Conservation (phyloP, 2,329 filamentous ascomycete genomes). For the Epichloe glyceriae region DNA sequence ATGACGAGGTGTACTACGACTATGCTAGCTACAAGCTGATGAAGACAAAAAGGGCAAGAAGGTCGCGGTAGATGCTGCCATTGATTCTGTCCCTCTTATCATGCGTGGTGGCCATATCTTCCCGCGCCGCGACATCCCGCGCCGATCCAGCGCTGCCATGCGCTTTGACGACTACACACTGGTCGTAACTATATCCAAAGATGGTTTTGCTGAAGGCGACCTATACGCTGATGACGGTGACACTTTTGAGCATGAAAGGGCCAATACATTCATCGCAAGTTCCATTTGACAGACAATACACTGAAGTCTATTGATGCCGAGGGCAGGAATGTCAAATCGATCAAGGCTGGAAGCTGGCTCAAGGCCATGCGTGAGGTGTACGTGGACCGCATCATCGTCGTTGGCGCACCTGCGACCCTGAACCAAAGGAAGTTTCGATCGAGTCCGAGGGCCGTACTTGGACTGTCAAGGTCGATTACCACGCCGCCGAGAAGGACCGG, state of each 20-base stretch:
- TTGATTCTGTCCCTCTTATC: conserved; percentile 77
- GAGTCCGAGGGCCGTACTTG: conserved; percentile 39
- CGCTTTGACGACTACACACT: conserved; percentile 91
- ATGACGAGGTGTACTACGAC: conserved; percentile 84
- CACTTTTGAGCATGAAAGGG: conserved; percentile 78
- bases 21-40: conserved; percentile 81
- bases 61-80: conserved; percentile 58
- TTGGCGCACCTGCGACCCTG: conserved; percentile 68
- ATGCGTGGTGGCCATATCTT: conserved; percentile 92
- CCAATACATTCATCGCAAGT: conserved; percentile 76
- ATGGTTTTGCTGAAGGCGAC: conserved; percentile 53
- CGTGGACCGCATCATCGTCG: conserved; percentile 73
- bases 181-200: conserved; percentile 55
- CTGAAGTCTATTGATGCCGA: conserved; percentile 61
- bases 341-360: conserved; percentile 54
- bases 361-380: conserved; percentile 66
- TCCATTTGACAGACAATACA: conserved; percentile 48
- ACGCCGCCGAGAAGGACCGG: conserved; percentile 30
- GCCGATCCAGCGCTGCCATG: conserved; percentile 80
- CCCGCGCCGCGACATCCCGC: conserved; percentile 74
- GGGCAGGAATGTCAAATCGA: conserved; percentile 37
- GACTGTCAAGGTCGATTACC: conserved; percentile 48
- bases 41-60: conserved; percentile 55
- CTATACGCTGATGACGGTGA: conserved; percentile 92
- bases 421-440: conserved; percentile 45